Base-by-base conservation (phyloP, 345 rosid genomes). In the Linum lewisii region DNA sequence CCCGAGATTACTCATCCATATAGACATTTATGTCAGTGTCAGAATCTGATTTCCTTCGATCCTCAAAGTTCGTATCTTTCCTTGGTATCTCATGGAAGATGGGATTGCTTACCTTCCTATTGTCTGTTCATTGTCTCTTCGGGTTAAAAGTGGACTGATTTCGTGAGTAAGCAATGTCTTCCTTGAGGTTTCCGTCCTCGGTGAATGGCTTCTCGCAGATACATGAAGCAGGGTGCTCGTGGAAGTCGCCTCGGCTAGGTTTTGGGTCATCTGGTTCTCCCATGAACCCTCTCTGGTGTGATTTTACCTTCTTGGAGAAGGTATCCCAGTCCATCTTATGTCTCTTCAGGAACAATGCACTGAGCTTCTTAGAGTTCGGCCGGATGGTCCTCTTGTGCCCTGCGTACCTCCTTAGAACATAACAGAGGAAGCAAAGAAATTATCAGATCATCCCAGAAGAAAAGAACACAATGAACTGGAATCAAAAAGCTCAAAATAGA, bases 311-410 rank as follows among this genome's bases (percentile, higher is more conserved):
- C 68, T 72, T 83, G 63, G 96, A 72, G 55, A 94, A 87, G 13
- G 86, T 75, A 47, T 80, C 82, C 97, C 93, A 90, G 63, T 78
- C 84, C 93, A 87, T 90, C 73, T 54, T 63, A 15, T 78, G 73
- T 36, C 90, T 82, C 63, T 72, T 72, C 90, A 74, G 78, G 66
- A 94, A 87, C 67, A 94, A 71, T 37, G 84, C 69, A 72, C 95
- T 83, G 2, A 94, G 93, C 80, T 73, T 84, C 78, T 82, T 94
- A 19, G 96, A 93, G 60, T 94, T 94, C 60, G 97, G 96, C 64
- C 93, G 83, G 63, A 94, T 90, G 60, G 93, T 90, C 74, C 99
- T 87, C 81, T 84, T 84, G 75, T 94, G 97, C 66, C 96, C 95
- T 78, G 81, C 78, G 73, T 87, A 94, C 76, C 99, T 81, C 97